These are phyloP conservation scores for Exophiala aquamarina DNA, from an alignment of 2,329 filamentous ascomycete genomes.

Conservation along the genomic window DNA sequence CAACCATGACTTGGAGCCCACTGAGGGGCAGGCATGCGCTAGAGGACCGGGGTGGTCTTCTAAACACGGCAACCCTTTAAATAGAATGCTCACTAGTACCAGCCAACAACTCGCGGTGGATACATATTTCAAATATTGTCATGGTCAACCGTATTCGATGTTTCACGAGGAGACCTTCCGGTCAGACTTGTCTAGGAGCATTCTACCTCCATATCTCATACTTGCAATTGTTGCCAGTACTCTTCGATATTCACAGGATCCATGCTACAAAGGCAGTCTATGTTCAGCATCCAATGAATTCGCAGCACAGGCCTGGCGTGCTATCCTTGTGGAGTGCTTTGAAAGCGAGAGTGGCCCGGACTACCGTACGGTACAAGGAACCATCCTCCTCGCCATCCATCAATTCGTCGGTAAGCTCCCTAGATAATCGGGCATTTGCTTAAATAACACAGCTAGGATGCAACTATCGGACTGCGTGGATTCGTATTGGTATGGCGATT, in stretches of 20 bases:
- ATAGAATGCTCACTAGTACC: too few relatives aligned
- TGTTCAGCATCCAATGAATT: too few relatives aligned
- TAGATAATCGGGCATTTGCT: neutral
- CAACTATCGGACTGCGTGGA: slow-evolving; percentile 33
- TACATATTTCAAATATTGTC: slow-evolving; percentile 36
- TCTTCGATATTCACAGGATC: slow-evolving; percentile 33
- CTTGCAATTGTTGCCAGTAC: slow-evolving; percentile 36
- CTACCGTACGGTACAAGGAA: slow-evolving; percentile 37
- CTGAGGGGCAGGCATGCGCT: too few relatives aligned
- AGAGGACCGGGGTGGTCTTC: too few relatives aligned
- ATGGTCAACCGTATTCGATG: slow-evolving; percentile 41
- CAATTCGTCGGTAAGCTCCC: slow-evolving; percentile 38
- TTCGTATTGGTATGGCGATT: slow-evolving; percentile 37
- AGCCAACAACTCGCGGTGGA: too few relatives aligned
- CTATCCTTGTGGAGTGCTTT: slow-evolving; percentile 35
- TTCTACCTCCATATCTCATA: slow-evolving; percentile 32
- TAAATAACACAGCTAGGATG: slow-evolving; percentile 25
- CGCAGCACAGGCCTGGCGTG: slow-evolving; percentile 36
- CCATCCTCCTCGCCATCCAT: slow-evolving; percentile 38
- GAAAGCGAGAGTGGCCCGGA: slow-evolving; percentile 31
- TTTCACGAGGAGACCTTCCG: slow-evolving; percentile 39
- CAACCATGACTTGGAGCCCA: too few relatives aligned
- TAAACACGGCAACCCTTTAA: too few relatives aligned
- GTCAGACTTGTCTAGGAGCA: slow-evolving; percentile 26
- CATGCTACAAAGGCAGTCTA: slow-evolving; percentile 28